Percentiles rank a stretch among this genome's conserved stretches.
phyloP scores from a whole-genome alignment of 306 rosid genomes.

The Castanea sativa region DNA sequence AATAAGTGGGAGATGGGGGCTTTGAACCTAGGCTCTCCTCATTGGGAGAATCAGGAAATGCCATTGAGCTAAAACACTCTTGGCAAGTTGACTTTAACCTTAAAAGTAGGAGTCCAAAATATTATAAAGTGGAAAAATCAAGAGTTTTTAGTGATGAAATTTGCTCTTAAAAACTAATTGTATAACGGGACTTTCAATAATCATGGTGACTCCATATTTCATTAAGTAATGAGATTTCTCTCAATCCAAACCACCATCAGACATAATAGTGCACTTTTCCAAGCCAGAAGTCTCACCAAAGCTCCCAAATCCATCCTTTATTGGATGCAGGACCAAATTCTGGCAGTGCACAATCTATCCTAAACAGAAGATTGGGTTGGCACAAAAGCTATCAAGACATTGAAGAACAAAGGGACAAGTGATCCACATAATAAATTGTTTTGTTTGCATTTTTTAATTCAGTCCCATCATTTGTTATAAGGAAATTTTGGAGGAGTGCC shows the following conservation, averaged over 20 bases:
- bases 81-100: background rate
- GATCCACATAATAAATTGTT: background rate
- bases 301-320: background rate
- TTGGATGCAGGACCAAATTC: background rate
- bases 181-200: too few relatives aligned
- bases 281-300: background rate
- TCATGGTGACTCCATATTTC: too few relatives aligned
- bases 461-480: background rate
- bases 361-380: background rate
- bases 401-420: background rate
- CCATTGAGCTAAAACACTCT: too few relatives aligned
- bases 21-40: too few relatives aligned
- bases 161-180: background rate
- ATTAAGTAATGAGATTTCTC: background rate
- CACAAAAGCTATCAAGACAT: background rate
- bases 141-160: background rate
- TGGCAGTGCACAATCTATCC: background rate
- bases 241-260: background rate
- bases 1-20: too few relatives aligned
- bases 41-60: too few relatives aligned
- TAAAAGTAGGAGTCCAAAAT: background rate
- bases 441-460: background rate
- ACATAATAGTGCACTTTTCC: background rate
- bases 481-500: background rate
- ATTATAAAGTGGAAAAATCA: background rate